Conservation (phyloP, 306 rosid species). For the Acacia crassicarpa region DNA sequence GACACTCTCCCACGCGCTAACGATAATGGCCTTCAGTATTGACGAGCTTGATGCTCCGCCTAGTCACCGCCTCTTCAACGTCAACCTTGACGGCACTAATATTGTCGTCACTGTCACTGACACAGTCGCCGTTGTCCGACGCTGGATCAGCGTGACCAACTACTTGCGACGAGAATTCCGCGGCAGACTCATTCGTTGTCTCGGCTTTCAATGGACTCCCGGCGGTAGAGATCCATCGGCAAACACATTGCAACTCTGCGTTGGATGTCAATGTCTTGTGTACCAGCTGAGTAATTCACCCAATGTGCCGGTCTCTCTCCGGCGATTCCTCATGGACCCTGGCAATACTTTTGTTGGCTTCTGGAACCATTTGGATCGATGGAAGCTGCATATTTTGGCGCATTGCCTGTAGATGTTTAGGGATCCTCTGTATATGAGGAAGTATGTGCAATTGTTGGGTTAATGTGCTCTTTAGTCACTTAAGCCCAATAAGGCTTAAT, state of each 20-base stretch:
- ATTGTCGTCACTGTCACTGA: slow-evolving; percentile 37
- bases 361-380: slow-evolving; percentile 27
- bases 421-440: slow-evolving; percentile 28
- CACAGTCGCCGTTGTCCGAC: slow-evolving; percentile 12
- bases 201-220: slow-evolving; percentile 39
- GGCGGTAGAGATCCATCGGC: not conserved
- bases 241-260: slow-evolving; percentile 43
- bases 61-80: not conserved
- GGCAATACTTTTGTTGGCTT: slow-evolving; percentile 39
- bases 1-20: not conserved
- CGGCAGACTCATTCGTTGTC: slow-evolving; percentile 38
- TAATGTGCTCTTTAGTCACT: too few species aligned
- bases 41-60: rapidly evolving
- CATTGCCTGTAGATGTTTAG: not conserved
- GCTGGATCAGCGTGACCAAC: slow-evolving; percentile 29
- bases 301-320: not conserved
- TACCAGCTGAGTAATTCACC: slow-evolving; percentile 20
- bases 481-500: too few species aligned
- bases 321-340: slow-evolving; percentile 22
- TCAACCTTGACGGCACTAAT: not conserved
- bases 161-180: not conserved
- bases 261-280: slow-evolving; percentile 44
- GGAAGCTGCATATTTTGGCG: not conserved
- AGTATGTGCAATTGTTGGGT: not conserved
- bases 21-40: not conserved